Evolutionary conservation across 2,329 filamentous ascomycete species (phyloP).

Genomic region (Aaosphaeria arxii): DNA sequence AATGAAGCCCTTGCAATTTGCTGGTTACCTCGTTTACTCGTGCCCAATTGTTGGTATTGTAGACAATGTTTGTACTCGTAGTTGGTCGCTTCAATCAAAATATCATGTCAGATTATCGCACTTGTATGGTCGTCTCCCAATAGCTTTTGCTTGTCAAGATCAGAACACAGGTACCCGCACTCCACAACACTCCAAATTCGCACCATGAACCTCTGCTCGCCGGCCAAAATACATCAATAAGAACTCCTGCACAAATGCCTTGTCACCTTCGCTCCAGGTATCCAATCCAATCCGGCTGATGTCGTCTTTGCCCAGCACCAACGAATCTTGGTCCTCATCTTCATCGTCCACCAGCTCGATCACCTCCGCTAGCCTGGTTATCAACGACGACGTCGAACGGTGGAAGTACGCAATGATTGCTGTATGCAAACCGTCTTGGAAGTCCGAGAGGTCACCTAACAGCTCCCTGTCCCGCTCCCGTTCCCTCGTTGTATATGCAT

Average conservation of each 20-base stretch:
- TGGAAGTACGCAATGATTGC: slow-evolving; percentile 80
- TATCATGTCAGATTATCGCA: too few species aligned
- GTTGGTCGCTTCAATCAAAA: too few species aligned
- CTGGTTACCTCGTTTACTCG: too few species aligned
- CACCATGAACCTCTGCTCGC: slow-evolving; percentile 61
- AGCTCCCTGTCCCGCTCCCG: slow-evolving; percentile 48
- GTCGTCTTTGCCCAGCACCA: slow-evolving; percentile 56
- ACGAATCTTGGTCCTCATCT: slow-evolving; percentile 34
- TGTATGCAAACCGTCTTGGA: slow-evolving; percentile 59
- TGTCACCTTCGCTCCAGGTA: slow-evolving; percentile 70
- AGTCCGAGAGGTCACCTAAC: slow-evolving; percentile 41
- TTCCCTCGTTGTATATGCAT: slow-evolving; percentile 54
- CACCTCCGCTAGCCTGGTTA: slow-evolving; percentile 61
- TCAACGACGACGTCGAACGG: slow-evolving; percentile 65
- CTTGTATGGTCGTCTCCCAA: too few species aligned
- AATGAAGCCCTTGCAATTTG: too few species aligned
- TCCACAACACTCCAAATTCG: slow-evolving; percentile 72
- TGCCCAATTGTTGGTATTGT: too few species aligned
- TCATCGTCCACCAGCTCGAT: slow-evolving; percentile 48
- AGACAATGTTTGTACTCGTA: too few species aligned
- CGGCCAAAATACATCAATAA: slow-evolving; percentile 65
- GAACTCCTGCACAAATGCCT: slow-evolving; percentile 64
- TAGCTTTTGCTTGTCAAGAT: background rate
- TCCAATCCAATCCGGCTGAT: slow-evolving; percentile 73
- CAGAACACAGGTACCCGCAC: slow-evolving; percentile 52